Conservation (phyloP, 1,139 yeast genomes). For the Zhuliangozyma parablackwelliae region DNA sequence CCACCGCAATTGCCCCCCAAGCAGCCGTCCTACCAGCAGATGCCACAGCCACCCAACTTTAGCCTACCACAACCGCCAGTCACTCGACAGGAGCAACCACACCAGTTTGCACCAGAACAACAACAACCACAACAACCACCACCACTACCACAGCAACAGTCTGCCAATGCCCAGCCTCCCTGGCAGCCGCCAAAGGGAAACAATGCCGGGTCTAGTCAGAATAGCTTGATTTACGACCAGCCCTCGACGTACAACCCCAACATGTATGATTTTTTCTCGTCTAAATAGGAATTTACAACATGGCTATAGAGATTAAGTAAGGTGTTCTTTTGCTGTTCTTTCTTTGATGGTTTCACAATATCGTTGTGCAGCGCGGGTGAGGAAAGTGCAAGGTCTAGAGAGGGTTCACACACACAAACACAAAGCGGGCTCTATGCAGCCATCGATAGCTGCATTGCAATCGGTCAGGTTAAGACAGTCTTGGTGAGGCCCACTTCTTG, state of each 20-base stretch:
- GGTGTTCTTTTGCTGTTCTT: too few species aligned
- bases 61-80: constrained; percentile 3
- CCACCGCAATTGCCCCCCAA: constrained; percentile 9
- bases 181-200: constrained; percentile 8
- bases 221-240: constrained; percentile 38
- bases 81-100: background rate
- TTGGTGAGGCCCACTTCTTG: too few species aligned
- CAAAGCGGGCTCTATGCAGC: too few species aligned
- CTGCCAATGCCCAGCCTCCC: constrained; percentile 1
- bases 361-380: too few species aligned
- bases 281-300: too few species aligned
- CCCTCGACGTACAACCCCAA: constrained; percentile 47
- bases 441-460: too few species aligned
- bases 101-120: background rate
- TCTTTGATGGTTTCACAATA: too few species aligned
- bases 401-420: too few species aligned
- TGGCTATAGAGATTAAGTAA: too few species aligned
- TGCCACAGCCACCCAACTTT: constrained; percentile 12
- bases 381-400: too few species aligned
- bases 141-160: background rate
- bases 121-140: background rate
- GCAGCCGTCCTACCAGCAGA: background rate
- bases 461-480: too few species aligned
- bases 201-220: constrained; percentile 7
- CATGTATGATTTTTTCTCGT: constrained; percentile 42